Percentiles rank a stretch among this genome's conserved stretches.
These are phyloP conservation scores for Alternaria sp. DNA, from an alignment of 2,329 filamentous ascomycete genomes.

Conservation along the genomic window DNA sequence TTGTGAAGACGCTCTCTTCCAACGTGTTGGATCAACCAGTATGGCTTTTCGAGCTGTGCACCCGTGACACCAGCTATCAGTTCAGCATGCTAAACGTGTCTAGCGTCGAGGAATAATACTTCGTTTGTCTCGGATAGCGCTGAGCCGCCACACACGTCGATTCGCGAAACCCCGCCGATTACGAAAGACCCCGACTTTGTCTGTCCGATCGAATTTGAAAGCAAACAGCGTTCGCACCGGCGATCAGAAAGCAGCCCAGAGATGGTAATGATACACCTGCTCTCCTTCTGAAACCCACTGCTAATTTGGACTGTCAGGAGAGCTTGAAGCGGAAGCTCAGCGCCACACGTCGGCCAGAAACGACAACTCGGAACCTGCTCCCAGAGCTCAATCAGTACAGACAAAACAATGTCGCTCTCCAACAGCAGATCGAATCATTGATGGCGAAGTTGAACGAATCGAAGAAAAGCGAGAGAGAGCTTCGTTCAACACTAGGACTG, in stretches of 20 bases:
- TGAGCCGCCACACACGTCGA: slow-evolving; percentile 29
- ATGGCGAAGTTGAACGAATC: slow-evolving; percentile 50
- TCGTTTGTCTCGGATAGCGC: slow-evolving; percentile 34
- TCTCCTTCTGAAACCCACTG: not conserved
- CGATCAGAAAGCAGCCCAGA: slow-evolving; percentile 34
- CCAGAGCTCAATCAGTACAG: slow-evolving; percentile 49
- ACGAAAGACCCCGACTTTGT: slow-evolving; percentile 27
- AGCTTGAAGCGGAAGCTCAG: slow-evolving; percentile 49
- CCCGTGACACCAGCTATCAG: slow-evolving; percentile 12
- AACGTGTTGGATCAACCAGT: not conserved
- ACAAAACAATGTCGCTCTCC: slow-evolving; percentile 43
- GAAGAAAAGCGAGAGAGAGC: slow-evolving; percentile 43
- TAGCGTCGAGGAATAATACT: slow-evolving; percentile 39
- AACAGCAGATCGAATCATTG: slow-evolving; percentile 47
- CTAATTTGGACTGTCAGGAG: slow-evolving; percentile 22
- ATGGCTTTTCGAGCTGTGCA: slow-evolving; percentile 1
- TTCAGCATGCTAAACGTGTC: slow-evolving; percentile 21
- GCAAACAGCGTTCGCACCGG: slow-evolving; percentile 33
- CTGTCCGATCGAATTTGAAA: slow-evolving; percentile 31
- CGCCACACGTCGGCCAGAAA: slow-evolving; percentile 40
- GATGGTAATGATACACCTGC: slow-evolving; percentile 18
- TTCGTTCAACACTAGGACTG: slow-evolving; percentile 39
- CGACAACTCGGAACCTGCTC: slow-evolving; percentile 41
- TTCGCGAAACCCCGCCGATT: slow-evolving; percentile 22
- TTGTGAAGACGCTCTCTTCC: not conserved